phyloP scores from a whole-genome alignment of 805 yeast species.

The Kodamaea hsintzibuensis region DNA sequence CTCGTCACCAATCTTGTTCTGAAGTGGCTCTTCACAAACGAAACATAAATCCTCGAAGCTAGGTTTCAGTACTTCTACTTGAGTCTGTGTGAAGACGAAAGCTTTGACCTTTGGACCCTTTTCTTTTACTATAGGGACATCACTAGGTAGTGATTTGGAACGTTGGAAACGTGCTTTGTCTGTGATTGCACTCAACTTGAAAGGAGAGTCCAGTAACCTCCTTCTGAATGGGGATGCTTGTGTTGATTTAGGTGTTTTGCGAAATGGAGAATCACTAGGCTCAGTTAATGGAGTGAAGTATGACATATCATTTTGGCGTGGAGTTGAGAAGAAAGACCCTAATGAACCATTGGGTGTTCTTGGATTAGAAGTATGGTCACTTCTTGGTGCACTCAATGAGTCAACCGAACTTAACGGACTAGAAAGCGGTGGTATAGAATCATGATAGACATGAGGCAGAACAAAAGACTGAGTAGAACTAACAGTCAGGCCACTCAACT shows the following conservation, averaged over 20 bases:
- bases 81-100: slow-evolving; percentile 20
- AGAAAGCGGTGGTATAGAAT: neutral
- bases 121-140: neutral
- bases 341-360: neutral
- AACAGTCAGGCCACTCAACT: neutral
- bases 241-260: neutral
- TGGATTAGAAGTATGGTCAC: neutral
- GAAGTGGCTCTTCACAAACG: slow-evolving; percentile 54
- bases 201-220: neutral
- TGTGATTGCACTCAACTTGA: neutral
- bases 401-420: neutral
- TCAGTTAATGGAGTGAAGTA: slow-evolving; percentile 1
- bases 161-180: neutral
- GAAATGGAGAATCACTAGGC: neutral
- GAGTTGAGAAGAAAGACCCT: neutral
- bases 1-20: slow-evolving; percentile 45
- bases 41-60: slow-evolving; percentile 31
- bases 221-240: slow-evolving; percentile 1
- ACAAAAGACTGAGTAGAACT: neutral
- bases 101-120: slow-evolving; percentile 29
- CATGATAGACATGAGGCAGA: neutral
- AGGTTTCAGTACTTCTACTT: slow-evolving; percentile 1
- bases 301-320: neutral
- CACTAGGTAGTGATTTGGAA: neutral
- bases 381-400: neutral